phyloP scores from a whole-genome alignment of 2,329 filamentous ascomycete species.

The Zymoseptoria ardabiliae region DNA sequence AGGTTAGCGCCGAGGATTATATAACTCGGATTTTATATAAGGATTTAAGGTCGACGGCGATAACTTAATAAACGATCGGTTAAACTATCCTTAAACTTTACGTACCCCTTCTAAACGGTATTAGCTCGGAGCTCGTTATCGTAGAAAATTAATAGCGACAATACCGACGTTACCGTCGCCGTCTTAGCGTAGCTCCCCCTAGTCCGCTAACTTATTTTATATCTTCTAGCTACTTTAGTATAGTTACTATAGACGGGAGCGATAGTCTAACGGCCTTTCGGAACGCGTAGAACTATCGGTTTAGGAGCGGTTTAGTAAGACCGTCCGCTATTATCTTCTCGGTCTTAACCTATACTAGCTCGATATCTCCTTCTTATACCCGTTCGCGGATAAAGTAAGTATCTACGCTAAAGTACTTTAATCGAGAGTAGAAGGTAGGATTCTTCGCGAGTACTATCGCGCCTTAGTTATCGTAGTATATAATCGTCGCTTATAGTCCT shows the following conservation, averaged over 20 bases:
- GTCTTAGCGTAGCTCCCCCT: not conserved
- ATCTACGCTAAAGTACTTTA: constrained; percentile 2
- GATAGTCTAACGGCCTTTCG: not conserved
- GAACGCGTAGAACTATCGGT: not conserved
- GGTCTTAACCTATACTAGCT: constrained; percentile 3
- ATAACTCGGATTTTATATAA: not conserved
- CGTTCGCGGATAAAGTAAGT: constrained; percentile 2
- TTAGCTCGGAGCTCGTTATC: not conserved
- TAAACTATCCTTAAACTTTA: not conserved
- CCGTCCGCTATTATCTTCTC: not conserved
- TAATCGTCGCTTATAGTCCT: constrained; percentile 4
- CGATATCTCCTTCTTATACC: constrained; percentile 1
- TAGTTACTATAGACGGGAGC: not conserved
- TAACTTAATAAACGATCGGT: not conserved
- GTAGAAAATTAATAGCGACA: not conserved
- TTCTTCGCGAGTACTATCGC: constrained; percentile 5
- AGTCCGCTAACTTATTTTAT: not conserved
- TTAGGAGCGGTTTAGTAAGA: constrained; percentile 1
- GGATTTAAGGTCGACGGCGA: not conserved
- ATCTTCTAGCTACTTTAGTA: not conserved
- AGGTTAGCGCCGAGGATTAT: not conserved
- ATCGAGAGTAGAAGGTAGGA: constrained; percentile 1
- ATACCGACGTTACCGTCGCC: not conserved
- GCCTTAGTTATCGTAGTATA: constrained; percentile 6
- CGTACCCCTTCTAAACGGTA: not conserved